Evolutionary conservation across 345 rosid species (phyloP).

Genomic region (Eucalyptus pumila): DNA sequence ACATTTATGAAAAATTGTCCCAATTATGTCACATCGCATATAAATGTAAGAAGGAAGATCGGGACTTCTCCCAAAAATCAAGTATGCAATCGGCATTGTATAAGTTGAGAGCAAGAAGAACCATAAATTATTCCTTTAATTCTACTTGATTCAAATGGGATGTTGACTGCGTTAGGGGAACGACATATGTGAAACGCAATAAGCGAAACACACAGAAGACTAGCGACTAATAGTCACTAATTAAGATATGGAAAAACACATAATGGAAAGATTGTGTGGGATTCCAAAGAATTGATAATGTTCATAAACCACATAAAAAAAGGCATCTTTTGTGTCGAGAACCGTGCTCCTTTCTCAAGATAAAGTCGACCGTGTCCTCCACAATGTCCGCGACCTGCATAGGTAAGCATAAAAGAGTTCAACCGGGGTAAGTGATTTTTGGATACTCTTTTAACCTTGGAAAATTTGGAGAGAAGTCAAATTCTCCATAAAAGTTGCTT

Average conservation of each 20-base stretch:
- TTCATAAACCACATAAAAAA: background rate
- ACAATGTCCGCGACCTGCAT: slow-evolving; percentile 66
- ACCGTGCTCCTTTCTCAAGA: slow-evolving; percentile 33
- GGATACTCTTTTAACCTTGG: background rate
- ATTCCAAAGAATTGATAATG: background rate
- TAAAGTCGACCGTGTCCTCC: slow-evolving; percentile 67
- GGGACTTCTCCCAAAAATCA: background rate
- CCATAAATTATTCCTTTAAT: background rate
- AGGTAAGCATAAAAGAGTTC: background rate
- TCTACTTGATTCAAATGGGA: background rate
- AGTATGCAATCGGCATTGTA: background rate
- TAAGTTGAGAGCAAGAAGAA: background rate
- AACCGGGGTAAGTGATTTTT: background rate
- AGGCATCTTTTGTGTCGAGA: background rate
- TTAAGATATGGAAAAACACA: background rate
- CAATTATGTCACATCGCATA: background rate
- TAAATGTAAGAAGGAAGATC: background rate
- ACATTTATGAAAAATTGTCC: too few species aligned
- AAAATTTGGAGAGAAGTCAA: background rate
- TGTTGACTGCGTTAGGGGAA: background rate
- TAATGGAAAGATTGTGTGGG: background rate
- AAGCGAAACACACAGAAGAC: background rate
- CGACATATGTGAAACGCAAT: background rate
- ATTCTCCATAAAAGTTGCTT: background rate
- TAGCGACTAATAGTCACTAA: background rate